These are phyloP conservation scores for Lithospermum erythrorhizon DNA, from an alignment of 257 asterid species.

Conservation along the genomic window DNA sequence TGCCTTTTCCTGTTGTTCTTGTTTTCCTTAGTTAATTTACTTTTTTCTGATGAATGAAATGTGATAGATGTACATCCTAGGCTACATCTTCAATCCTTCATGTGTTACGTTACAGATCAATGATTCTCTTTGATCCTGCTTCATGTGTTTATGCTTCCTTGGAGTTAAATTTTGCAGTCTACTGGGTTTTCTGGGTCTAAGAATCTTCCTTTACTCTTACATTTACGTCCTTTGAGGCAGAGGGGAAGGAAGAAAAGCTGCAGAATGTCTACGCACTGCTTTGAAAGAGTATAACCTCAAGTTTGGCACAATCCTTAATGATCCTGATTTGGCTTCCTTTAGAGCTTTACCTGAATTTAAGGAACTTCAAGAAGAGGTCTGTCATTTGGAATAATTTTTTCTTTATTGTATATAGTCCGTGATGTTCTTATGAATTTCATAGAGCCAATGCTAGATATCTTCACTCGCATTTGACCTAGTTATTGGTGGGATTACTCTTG, in stretches of 20 bases:
- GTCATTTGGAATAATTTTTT: conserved; percentile 9
- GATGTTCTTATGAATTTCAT: not conserved
- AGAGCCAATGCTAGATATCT: not conserved
- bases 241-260: conserved; percentile 87
- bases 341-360: conserved; percentile 88
- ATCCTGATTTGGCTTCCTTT: conserved; percentile 96
- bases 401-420: not conserved
- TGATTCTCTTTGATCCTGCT: not conserved
- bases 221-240: conserved; percentile 35
- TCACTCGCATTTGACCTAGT: not conserved
- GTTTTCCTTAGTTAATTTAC: not conserved
- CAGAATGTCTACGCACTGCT: conserved; percentile 87
- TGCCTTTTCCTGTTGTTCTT: not conserved
- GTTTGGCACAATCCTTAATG: conserved; percentile 85
- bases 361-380: conserved; percentile 93
- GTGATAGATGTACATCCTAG: not conserved
- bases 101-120: not conserved
- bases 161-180: not conserved
- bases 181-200: conserved; percentile 10
- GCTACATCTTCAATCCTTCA: not conserved
- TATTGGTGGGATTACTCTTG: not conserved
- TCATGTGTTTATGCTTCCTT: not conserved
- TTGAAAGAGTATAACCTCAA: conserved; percentile 72
- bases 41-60: not conserved
- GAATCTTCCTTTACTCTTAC: conserved; percentile 21